Conservation (phyloP, 805 yeast species). For the Yarrowia bubula region DNA sequence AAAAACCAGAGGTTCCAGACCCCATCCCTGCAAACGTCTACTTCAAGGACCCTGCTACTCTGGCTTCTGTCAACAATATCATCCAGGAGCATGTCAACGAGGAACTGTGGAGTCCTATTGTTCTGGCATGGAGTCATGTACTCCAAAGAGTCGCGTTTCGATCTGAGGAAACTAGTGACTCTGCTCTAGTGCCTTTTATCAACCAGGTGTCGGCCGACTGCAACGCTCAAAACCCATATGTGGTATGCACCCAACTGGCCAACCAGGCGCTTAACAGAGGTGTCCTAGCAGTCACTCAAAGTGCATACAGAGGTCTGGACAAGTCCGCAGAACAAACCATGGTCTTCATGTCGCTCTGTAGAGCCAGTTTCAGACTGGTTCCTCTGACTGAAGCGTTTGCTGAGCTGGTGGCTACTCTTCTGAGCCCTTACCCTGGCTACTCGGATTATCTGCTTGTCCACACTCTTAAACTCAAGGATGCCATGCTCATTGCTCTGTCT, state of each 20-base stretch:
- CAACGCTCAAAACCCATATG: slow-evolving; percentile 8
- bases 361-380: slow-evolving; percentile 12
- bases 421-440: slow-evolving; percentile 45
- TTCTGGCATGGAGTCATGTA: slow-evolving; percentile 38
- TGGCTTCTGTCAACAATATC: slow-evolving; percentile 31
- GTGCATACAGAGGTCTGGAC: not conserved
- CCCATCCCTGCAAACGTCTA: not conserved
- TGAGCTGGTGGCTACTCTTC: slow-evolving; percentile 2
- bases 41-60: slow-evolving; percentile 30
- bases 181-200: slow-evolving; percentile 20
- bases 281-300: not conserved
- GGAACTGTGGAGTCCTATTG: slow-evolving; percentile 28
- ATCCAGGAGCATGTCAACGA: slow-evolving; percentile 26
- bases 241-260: slow-evolving; percentile 3
- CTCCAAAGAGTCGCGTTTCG: slow-evolving; percentile 34
- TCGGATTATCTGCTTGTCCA: slow-evolving; percentile 49
- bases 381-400: slow-evolving; percentile 19
- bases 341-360: slow-evolving; percentile 19
- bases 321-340: not conserved
- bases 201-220: not conserved
- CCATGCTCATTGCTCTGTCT: slow-evolving; percentile 57
- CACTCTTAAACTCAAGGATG: slow-evolving; percentile 44
- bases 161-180: slow-evolving; percentile 28
- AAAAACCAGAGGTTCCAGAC: not conserved
- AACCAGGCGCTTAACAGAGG: not conserved